phyloP scores from a whole-genome alignment of 2,329 filamentous ascomycete genomes.

The Fusarium duplospermum region DNA sequence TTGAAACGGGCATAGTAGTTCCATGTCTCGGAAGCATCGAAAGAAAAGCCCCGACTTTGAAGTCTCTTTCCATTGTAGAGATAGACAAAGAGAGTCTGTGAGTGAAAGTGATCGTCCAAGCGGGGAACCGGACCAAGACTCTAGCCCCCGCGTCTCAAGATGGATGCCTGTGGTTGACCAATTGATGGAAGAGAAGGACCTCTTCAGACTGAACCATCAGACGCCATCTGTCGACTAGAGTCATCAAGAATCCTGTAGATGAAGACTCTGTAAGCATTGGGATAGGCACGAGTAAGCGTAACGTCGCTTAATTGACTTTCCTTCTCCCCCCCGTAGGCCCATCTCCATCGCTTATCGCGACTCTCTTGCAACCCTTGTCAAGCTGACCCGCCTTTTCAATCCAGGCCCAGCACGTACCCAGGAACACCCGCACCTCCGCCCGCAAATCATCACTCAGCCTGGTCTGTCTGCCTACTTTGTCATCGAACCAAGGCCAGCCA shows the following conservation, averaged over 20 bases:
- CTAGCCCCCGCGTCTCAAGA: neutral
- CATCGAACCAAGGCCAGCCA: neutral
- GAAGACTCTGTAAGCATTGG: neutral
- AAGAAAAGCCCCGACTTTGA: neutral
- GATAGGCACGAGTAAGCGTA: neutral
- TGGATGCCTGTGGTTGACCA: neutral
- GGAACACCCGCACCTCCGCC: constrained; percentile 4
- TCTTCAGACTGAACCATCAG: neutral
- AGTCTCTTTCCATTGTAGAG: neutral
- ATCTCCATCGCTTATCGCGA: constrained; percentile 30
- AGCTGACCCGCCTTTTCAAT: neutral
- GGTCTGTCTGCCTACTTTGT: neutral
- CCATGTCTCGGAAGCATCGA: neutral
- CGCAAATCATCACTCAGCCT: neutral
- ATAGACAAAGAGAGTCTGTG: neutral
- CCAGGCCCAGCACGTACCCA: neutral
- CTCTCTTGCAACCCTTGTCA: constrained; percentile 10
- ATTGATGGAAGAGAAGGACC: neutral
- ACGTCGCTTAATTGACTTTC: constrained; percentile 15
- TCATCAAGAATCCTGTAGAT: neutral
- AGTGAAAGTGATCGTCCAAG: neutral
- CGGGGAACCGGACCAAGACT: neutral
- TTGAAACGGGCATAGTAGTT: neutral
- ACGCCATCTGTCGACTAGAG: constrained; percentile 2
- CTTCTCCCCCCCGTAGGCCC: neutral